Percentiles rank a stretch among this genome's conserved stretches.
Evolutionary conservation across 441 rosid genomes (phyloP).

Genomic region (Syzygium malaccense): DNA sequence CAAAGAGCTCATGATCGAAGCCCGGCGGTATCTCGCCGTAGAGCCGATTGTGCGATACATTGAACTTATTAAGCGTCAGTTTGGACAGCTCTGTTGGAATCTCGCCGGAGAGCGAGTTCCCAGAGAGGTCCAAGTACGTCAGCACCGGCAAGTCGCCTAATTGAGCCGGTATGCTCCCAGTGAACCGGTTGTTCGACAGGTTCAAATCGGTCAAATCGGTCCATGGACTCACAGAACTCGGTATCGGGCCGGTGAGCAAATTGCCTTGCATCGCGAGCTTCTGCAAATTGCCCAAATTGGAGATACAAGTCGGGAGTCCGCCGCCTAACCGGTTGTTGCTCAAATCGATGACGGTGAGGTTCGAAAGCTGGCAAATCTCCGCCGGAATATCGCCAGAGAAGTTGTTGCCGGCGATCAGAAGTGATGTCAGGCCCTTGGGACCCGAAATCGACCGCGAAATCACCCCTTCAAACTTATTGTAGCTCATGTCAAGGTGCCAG

Average conservation of each 20-base stretch:
- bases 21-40: conserved; percentile 44
- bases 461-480: conserved; percentile 42
- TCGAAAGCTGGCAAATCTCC: conserved; percentile 26
- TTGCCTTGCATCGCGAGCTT: conserved; percentile 46
- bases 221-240: conserved; percentile 39
- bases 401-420: conserved; percentile 36
- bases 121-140: conserved; percentile 49
- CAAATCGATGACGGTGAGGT: conserved; percentile 21
- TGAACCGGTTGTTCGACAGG: conserved; percentile 38
- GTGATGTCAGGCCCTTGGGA: conserved; percentile 9
- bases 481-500: conserved; percentile 26
- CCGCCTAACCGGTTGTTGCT: conserved; percentile 39
- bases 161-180: conserved; percentile 51
- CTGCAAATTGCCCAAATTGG: conserved; percentile 34
- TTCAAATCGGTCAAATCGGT: conserved; percentile 32
- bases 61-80: conserved; percentile 42
- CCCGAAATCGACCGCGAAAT: conserved; percentile 32
- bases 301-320: conserved; percentile 36
- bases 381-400: conserved; percentile 49
- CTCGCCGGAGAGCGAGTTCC: conserved; percentile 42
- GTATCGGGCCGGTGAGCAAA: conserved; percentile 43
- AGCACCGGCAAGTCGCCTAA: conserved; percentile 46
- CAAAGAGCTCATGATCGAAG: conserved; percentile 16
- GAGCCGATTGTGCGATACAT: conserved; percentile 46
- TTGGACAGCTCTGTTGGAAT: conserved; percentile 43